These are phyloP conservation scores for Solanum piurae DNA, from an alignment of 257 asterid genomes.

Conservation along the genomic window DNA sequence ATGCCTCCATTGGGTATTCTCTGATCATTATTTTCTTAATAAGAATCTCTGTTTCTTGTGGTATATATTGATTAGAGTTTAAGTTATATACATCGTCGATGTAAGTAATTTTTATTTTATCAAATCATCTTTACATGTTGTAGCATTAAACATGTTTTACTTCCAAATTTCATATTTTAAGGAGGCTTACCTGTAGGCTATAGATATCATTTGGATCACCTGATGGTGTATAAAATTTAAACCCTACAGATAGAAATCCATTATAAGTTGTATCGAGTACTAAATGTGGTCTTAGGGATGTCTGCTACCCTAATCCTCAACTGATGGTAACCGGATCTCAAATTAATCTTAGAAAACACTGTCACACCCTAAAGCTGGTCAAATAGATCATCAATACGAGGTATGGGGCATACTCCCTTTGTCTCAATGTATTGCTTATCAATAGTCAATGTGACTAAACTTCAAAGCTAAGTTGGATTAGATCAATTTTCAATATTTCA, in stretches of 20 bases:
- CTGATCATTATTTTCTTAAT: not conserved
- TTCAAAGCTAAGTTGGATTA: not conserved
- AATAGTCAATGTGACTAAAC: not conserved
- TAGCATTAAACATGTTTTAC: not conserved
- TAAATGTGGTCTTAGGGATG: not conserved
- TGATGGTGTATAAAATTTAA: not conserved
- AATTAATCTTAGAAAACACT: no score
- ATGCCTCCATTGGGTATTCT: not conserved
- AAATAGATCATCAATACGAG: not conserved
- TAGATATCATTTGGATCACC: not conserved
- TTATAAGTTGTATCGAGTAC: not conserved
- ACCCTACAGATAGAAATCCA: not conserved
- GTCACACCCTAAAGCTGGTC: no score
- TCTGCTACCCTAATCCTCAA: not conserved
- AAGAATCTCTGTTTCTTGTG: not conserved
- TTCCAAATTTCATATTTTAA: not conserved
- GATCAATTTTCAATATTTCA: not conserved
- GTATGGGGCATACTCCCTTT: not conserved
- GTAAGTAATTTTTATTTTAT: not conserved
- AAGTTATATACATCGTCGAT: fast-evolving
- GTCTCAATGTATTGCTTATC: not conserved
- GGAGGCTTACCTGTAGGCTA: not conserved
- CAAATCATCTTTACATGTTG: not conserved
- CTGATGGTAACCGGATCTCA: not conserved
- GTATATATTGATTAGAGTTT: not conserved